Evolutionary conservation across 148 eudicot species (phyloP).

Genomic region (Amaranthus cruentus): DNA sequence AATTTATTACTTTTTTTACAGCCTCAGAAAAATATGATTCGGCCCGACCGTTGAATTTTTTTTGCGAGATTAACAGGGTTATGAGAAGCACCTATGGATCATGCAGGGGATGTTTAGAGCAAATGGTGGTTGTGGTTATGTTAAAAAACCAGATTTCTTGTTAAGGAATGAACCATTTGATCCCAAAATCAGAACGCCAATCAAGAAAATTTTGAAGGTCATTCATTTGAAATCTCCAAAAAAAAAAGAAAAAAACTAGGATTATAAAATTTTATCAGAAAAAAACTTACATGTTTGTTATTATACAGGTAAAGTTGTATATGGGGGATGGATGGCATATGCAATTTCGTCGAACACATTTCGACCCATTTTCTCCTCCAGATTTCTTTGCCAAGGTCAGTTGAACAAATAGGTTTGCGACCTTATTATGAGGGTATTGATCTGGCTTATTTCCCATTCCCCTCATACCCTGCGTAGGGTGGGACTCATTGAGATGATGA

Average conservation of each 20-base stretch:
- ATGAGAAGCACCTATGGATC: constrained; percentile 49
- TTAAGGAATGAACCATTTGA: constrained; percentile 32
- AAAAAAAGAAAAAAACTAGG: neutral
- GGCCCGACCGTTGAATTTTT: neutral
- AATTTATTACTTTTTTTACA: neutral
- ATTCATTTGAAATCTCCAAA: neutral
- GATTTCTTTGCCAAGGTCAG: constrained; percentile 59
- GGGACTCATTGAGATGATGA: too few relatives aligned
- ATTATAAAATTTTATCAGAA: neutral
- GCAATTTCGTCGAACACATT: constrained; percentile 38
- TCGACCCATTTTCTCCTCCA: constrained; percentile 61
- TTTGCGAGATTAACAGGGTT: constrained; percentile 30
- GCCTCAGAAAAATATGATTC: neutral
- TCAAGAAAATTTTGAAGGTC: constrained; percentile 52
- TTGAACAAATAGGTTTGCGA: too few relatives aligned
- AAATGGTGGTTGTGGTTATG: constrained; percentile 68
- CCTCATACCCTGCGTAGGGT: too few relatives aligned
- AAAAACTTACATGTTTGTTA: neutral
- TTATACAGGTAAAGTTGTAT: constrained; percentile 49
- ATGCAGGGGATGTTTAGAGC: constrained; percentile 80
- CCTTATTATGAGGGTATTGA: too few relatives aligned
- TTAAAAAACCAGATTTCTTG: constrained; percentile 57
- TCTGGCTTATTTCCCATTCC: too few relatives aligned
- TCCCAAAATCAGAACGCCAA: constrained; percentile 21
- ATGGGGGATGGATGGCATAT: constrained; percentile 67